Evolutionary conservation across 495 filamentous ascomycete species (phyloP).

Genomic region (Aspergillus egyptiacus): DNA sequence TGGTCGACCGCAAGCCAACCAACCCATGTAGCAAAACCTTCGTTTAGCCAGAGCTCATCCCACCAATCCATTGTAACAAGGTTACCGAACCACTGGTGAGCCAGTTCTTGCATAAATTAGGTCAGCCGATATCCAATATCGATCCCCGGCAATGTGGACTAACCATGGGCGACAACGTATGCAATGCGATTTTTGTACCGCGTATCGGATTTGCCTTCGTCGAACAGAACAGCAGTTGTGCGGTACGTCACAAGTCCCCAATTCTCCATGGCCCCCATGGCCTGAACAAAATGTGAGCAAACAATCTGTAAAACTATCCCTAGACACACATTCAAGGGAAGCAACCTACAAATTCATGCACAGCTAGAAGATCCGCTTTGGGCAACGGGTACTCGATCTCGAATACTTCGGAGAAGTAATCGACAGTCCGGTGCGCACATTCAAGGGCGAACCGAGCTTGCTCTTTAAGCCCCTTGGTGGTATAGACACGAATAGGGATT

Average conservation of each 20-base stretch:
- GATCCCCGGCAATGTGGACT: constrained; percentile 1
- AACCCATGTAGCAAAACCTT: constrained; percentile 97
- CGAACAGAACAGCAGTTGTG: constrained; percentile 86
- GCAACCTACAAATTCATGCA: constrained; percentile 85
- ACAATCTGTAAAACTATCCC: constrained; percentile 6
- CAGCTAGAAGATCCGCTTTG: constrained; percentile 89
- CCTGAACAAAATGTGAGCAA: constrained; percentile 42
- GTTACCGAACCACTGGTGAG: constrained; percentile 99
- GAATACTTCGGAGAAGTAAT: constrained; percentile 92
- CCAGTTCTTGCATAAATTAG: constrained; percentile 54
- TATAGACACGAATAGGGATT: constrained; percentile 92
- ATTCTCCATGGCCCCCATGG: constrained; percentile 71
- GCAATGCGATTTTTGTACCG: constrained; percentile 85
- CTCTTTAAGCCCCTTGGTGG: constrained; percentile 80
- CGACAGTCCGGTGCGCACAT: constrained; percentile 81
- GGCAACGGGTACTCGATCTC: constrained; percentile 92
- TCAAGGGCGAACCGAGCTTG: constrained; percentile 82
- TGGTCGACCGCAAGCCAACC: constrained; percentile 91
- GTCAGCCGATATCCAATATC: constrained; percentile 4
- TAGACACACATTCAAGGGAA: not conserved
- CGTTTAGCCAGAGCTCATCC: constrained; percentile 95
- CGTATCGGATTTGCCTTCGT: constrained; percentile 83
- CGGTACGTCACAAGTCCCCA: constrained; percentile 97
- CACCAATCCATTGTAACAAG: constrained; percentile 78
- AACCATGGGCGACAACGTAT: constrained; percentile 81